These are phyloP conservation scores for Stipa capillata DNA, from an alignment of 176 grass and related monocot species.

Conservation along the genomic window DNA sequence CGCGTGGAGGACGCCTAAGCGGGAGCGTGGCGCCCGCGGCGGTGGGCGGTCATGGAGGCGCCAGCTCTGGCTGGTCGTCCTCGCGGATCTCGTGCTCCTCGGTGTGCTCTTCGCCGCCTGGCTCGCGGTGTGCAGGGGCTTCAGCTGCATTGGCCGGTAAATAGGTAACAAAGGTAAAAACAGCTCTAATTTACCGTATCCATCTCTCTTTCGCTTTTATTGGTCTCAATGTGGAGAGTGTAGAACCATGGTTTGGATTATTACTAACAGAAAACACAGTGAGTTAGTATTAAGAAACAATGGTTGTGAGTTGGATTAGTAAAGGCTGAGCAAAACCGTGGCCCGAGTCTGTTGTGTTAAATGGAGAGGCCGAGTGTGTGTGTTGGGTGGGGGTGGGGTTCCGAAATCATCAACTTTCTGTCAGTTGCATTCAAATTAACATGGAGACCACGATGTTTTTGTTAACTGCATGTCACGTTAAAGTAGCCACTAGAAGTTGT, in stretches of 20 bases:
- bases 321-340: neutral
- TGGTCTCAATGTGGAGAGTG: neutral
- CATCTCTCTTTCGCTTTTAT: neutral
- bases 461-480: too few relatives aligned
- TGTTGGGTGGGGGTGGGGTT: neutral
- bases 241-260: neutral
- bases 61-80: constrained; percentile 31
- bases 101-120: constrained; percentile 38
- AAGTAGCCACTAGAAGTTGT: too few relatives aligned
- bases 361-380: neutral
- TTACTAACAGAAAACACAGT: neutral
- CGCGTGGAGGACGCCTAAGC: constrained; percentile 19
- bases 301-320: neutral
- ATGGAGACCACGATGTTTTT: too few relatives aligned
- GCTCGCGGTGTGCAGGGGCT: constrained; percentile 45
- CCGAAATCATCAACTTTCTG: neutral
- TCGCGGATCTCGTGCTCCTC: constrained; percentile 52
- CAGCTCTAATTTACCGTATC: neutral
- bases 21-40: neutral
- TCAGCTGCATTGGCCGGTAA: constrained; percentile 52
- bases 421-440: too few relatives aligned
- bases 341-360: neutral
- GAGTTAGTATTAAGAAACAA: neutral
- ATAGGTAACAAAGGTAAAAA: constrained; percentile 30
- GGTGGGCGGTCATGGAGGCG: constrained; percentile 28